These are phyloP conservation scores for Trichoderma gracile DNA, from an alignment of 2,329 filamentous ascomycete species.

Conservation along the genomic window DNA sequence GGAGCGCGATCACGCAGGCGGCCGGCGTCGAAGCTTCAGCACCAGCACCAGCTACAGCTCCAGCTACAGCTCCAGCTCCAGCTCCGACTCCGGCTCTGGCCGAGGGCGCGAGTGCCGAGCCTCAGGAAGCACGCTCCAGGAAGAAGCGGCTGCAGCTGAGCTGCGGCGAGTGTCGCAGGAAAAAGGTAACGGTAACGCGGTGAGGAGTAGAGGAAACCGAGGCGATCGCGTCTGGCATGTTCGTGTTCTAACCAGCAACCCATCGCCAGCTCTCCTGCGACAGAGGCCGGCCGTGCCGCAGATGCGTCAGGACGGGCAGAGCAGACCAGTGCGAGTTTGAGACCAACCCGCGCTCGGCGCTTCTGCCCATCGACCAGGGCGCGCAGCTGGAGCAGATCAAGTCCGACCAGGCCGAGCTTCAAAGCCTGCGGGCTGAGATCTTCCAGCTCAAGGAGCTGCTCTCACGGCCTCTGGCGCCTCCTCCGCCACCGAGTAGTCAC, in stretches of 20 bases:
- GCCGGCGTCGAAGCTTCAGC: neutral
- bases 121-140: constrained; percentile 1
- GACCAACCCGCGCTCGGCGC: neutral
- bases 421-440: constrained; percentile 7
- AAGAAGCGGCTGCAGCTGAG: constrained; percentile 21
- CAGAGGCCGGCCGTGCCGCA: constrained; percentile 8
- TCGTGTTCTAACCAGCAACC: neutral
- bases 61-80: neutral
- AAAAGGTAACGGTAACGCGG: constrained; percentile 14
- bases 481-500: too few species aligned
- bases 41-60: neutral
- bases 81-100: neutral
- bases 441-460: constrained; percentile 8
- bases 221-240: neutral
- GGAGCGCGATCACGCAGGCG: neutral
- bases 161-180: constrained; percentile 17
- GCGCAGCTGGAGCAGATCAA: constrained; percentile 17
- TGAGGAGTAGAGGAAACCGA: neutral
- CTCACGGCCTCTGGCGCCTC: neutral
- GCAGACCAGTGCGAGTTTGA: constrained; percentile 21
- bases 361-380: neutral
- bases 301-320: constrained; percentile 14
- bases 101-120: neutral
- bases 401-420: constrained; percentile 7
- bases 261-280: constrained; percentile 7